Evolutionary conservation across 495 filamentous ascomycete species (phyloP), one percentile per base, ranked within the genome.

Genomic region (Bryoglossum gracile): DNA sequence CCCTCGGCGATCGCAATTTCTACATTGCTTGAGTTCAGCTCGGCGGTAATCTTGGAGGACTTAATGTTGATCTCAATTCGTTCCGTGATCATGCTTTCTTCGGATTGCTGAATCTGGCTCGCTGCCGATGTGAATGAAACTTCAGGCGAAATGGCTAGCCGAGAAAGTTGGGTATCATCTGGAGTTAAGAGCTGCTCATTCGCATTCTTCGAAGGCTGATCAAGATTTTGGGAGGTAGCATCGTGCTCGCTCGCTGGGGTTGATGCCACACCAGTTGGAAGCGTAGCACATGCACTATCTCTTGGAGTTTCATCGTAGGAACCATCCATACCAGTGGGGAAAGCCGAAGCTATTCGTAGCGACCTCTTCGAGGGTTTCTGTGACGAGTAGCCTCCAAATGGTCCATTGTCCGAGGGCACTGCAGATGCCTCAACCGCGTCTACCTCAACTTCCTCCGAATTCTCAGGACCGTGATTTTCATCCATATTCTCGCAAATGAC

Each of bases 261-360:
- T n/a, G n/a, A 13, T 5, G 33, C 13, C 19, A 37, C 43, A 8
- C 28, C 37, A 17, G 26, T 25, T 18, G 47, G 47, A 9, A 50
- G 9, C 17, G 21, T 37, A n/a, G 41, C 42, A 26, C 43, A 43
- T 30, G 30, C 17, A 13, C 46, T 11, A 2, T 39, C 26, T 21
- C 51, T 46, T 26, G 36, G 43, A 13, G 34, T 13, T 26, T 58
- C 51, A 44, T 52, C 58, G 40, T 56, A 45, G 1, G 38, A 25
- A 19, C 56, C 61, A 26, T 50, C 50, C 16, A 62, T 10, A 25
- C 26, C n/a, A n/a, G n/a, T n/a, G n/a, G n/a, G n/a, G n/a, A n/a
- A n/a, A n/a, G n/a, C n/a, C n/a, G n/a, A n/a, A n/a, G n/a, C n/a
- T n/a, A n/a, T n/a, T n/a, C n/a, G n/a, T n/a, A n/a, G n/a, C n/a